Percentiles rank a stretch among this genome's conserved stretches.
These are phyloP conservation scores for Ceratopteris richardii DNA, from an alignment of 75 land plant genomes.

Conservation along the genomic window DNA sequence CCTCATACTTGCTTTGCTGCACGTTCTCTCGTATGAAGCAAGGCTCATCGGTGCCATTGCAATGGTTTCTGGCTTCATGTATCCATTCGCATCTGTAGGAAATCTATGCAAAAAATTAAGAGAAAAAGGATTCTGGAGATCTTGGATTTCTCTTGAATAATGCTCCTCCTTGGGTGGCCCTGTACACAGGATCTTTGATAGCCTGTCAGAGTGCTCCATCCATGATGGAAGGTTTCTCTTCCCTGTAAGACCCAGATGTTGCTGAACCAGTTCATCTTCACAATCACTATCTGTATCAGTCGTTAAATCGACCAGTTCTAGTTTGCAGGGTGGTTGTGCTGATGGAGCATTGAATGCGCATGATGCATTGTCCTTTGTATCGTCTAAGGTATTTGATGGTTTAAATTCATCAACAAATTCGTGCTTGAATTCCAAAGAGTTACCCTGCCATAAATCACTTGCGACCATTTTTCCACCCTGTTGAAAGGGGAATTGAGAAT, in stretches of 20 bases:
- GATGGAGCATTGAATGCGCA: neutral
- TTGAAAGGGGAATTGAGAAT: too few relatives aligned
- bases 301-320: neutral
- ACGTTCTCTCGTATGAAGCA: neutral
- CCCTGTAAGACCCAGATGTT: neutral
- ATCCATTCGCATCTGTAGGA: neutral
- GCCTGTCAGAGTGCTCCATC: neutral
- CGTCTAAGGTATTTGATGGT: neutral
- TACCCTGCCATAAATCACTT: neutral
- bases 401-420: neutral
- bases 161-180: neutral
- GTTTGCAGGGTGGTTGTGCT: neutral
- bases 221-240: neutral
- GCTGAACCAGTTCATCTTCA: neutral
- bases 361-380: constrained; percentile 1
- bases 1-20: neutral
- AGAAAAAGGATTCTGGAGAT: neutral
- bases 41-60: too few relatives aligned
- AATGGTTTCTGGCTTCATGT: too few relatives aligned
- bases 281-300: constrained; percentile 6
- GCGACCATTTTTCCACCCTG: neutral
- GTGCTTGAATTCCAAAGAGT: neutral
- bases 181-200: neutral
- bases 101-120: neutral
- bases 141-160: neutral